A percentile compares a stretch with the other conserved stretches of the same genome.
phyloP scores from a whole-genome alignment of 805 yeast species.

The Barnettozyma wickerhamii region DNA sequence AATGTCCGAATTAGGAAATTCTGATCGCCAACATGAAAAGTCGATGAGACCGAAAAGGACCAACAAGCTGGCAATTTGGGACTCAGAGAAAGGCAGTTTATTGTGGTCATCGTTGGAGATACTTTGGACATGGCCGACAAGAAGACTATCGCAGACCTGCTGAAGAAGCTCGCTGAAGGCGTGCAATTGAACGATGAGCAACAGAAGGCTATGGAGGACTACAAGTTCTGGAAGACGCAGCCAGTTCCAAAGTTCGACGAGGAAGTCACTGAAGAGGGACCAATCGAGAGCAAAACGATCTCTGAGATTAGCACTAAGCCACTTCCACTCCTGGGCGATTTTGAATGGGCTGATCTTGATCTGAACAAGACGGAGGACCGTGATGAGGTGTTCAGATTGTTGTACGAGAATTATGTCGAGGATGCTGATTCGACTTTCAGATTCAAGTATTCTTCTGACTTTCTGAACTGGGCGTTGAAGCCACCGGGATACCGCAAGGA shows the following conservation, averaged over 20 bases:
- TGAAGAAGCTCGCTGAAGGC: slow-evolving; percentile 34
- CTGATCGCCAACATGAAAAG: neutral
- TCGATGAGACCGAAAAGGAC: neutral
- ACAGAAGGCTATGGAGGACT: slow-evolving; percentile 75
- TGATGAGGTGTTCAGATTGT: slow-evolving; percentile 71
- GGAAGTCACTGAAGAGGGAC: slow-evolving; percentile 64
- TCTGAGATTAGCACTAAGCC: slow-evolving; percentile 71
- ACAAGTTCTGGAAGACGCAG: slow-evolving; percentile 97
- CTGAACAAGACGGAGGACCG: slow-evolving; percentile 50
- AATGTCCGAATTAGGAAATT: neutral
- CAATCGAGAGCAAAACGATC: slow-evolving; percentile 72
- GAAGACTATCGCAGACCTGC: slow-evolving; percentile 52
- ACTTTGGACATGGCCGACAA: too few relatives aligned
- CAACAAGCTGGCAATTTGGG: too few relatives aligned
- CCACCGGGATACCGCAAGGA: slow-evolving; percentile 90
- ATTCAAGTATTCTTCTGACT: slow-evolving; percentile 79
- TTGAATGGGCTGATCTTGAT: slow-evolving; percentile 87
- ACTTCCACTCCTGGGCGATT: slow-evolving; percentile 60
- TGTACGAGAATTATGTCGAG: slow-evolving; percentile 91
- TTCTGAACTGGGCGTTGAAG: slow-evolving; percentile 88
- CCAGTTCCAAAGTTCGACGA: slow-evolving; percentile 85
- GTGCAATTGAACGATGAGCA: slow-evolving; percentile 49
- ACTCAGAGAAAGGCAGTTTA: too few relatives aligned
- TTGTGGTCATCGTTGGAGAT: neutral
- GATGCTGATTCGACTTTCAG: slow-evolving; percentile 90